Conservation (phyloP, 1,284 basidiomycete species). For the Fistulinella cinereoalba region DNA sequence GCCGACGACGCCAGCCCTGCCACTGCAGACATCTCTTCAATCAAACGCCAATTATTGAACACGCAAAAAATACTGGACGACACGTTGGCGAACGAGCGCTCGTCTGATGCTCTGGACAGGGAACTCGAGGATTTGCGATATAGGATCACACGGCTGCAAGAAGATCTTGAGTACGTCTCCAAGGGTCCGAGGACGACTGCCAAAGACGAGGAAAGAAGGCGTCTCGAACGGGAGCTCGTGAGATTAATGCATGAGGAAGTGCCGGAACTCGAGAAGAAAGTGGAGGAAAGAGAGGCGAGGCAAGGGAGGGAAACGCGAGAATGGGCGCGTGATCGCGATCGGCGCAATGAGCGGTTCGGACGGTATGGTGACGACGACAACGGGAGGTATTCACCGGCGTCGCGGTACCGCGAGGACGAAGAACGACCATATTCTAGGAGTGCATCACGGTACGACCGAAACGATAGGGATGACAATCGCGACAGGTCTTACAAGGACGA, state of each 20-base stretch:
- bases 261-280: slow-evolving; percentile 85
- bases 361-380: slow-evolving; percentile 56
- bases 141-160: slow-evolving; percentile 84
- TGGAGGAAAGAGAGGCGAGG: slow-evolving; percentile 78
- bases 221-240: slow-evolving; percentile 87
- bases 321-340: slow-evolving; percentile 78
- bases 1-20: slow-evolving; percentile 69
- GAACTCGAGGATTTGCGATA: slow-evolving; percentile 90
- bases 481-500: slow-evolving; percentile 28
- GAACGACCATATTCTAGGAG: slow-evolving; percentile 40
- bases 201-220: slow-evolving; percentile 85
- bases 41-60: slow-evolving; percentile 78
- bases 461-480: slow-evolving; percentile 36
- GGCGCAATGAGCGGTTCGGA: slow-evolving; percentile 79
- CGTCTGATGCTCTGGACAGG: slow-evolving; percentile 83
- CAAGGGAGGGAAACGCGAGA: slow-evolving; percentile 77
- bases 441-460: slow-evolving; percentile 35
- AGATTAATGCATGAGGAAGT: slow-evolving; percentile 88
- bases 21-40: slow-evolving; percentile 62
- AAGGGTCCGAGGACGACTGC: slow-evolving; percentile 71
- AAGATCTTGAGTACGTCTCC: slow-evolving; percentile 90
- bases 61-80: slow-evolving; percentile 84
- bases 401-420: slow-evolving; percentile 40
- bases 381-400: slow-evolving; percentile 39
- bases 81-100: slow-evolving; percentile 57